Evolutionary conservation across 208 protist species (phyloP).

Genomic region (Leishmania guyanensis): DNA sequence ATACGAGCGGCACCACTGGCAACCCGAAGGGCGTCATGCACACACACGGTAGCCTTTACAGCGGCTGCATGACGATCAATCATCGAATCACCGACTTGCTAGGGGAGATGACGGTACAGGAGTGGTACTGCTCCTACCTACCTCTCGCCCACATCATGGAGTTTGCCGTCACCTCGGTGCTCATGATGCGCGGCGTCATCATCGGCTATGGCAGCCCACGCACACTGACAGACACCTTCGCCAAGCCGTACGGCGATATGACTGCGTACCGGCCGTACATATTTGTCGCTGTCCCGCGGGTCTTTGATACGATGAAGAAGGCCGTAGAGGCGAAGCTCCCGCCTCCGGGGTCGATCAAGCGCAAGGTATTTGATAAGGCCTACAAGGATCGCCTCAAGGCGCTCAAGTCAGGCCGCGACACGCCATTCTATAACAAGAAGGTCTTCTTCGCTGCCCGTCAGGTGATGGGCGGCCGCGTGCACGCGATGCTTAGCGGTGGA

Average conservation of each 20-base stretch:
- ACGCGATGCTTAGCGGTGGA: constrained; percentile 79
- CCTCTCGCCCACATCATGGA: constrained; percentile 95
- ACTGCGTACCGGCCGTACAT: constrained; percentile 72
- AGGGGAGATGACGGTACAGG: constrained; percentile 50
- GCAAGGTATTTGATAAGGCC: constrained; percentile 70
- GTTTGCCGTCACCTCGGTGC: constrained; percentile 59
- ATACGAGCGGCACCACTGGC: constrained; percentile 91
- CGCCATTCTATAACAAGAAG: constrained; percentile 79
- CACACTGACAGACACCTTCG: constrained; percentile 69
- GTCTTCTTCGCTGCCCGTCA: constrained; percentile 62
- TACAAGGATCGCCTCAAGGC: constrained; percentile 65
- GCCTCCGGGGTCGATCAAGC: constrained; percentile 52
- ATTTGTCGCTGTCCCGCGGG: constrained; percentile 81
- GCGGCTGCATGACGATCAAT: constrained; percentile 48
- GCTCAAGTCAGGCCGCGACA: constrained; percentile 71
- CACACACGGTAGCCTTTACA: constrained; percentile 76
- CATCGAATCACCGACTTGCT: constrained; percentile 56
- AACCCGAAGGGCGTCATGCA: constrained; percentile 90
- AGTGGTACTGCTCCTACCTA: constrained; percentile 88
- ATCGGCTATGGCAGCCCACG: constrained; percentile 81
- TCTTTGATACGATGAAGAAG: constrained; percentile 88
- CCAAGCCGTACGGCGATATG: constrained; percentile 84
- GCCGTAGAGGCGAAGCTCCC: constrained; percentile 73
- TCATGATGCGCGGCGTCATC: constrained; percentile 66
- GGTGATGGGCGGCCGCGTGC: constrained; percentile 75